Base-by-base conservation (phyloP, 345 rosid species). In the Syzygium jambos region DNA sequence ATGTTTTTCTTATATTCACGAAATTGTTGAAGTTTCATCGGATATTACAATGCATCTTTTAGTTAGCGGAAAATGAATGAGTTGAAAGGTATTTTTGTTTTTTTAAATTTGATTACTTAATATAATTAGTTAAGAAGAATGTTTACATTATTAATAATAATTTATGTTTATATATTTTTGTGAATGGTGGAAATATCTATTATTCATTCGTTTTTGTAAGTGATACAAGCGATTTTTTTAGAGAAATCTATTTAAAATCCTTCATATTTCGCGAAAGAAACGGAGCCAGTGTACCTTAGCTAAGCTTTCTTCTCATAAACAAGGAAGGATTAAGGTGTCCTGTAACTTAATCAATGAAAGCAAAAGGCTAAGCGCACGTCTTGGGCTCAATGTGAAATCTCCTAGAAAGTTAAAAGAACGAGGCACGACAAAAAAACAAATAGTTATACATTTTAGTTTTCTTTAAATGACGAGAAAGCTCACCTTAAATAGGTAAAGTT, bases 181-280 rank as follows among this genome's bases (percentile, higher is more conserved):
- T 59, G 27, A 11, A 59, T 1, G 1, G 11, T 25, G 2, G 0
- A 59, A 25, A 1, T 25, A 11, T 11, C 1, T 25, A 25, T 3
- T 0, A 2, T 25, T 59, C 7, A 11, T 25, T 57, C 0, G 0
- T 10, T 59, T 25, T 57, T 11, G 11, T 57, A 57, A 57, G 2
- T 0, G 0, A 3, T 25, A 25, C 0, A 4, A 4, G 5, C 0
- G 0, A 25, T 57, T 4, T 57, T 57, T 23, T 57, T 11, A 57
- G 11, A 57, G 0, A 59, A 57, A 17, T 4, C 11, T 57, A 0
- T 51, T 51, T 11, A 2, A 51, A 51, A 51, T 51, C 3, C 10
- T 57, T 57, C 1, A 11, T 25, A 23, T 57, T 57, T 4, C 29
- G 11, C 2, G 1, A 25, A 57, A 57, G 27, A 57, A 25, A 2